Conservation (phyloP, 2,329 filamentous ascomycete species). For the Rhinocladiella similis region DNA sequence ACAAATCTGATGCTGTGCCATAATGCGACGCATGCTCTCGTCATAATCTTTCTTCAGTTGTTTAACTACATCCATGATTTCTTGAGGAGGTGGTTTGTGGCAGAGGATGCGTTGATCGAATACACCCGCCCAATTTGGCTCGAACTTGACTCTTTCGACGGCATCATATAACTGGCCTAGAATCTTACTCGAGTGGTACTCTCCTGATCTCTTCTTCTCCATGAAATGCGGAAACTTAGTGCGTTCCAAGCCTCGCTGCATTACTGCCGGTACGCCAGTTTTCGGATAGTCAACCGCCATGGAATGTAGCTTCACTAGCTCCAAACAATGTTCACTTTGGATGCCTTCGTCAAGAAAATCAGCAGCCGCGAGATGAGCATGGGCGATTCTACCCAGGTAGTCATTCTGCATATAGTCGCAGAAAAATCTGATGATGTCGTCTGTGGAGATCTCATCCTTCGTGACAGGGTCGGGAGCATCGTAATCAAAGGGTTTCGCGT, state of each 20-base stretch:
- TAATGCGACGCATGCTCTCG: constrained; percentile 70
- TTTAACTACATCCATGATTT: constrained; percentile 59
- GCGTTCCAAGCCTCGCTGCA: constrained; percentile 63
- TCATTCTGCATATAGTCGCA: constrained; percentile 93
- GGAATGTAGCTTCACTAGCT: constrained; percentile 79
- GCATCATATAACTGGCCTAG: constrained; percentile 82
- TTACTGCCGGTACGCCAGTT: constrained; percentile 74
- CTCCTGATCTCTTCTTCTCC: constrained; percentile 60
- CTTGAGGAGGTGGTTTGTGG: constrained; percentile 57
- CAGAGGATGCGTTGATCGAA: constrained; percentile 77
- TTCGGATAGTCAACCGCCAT: constrained; percentile 94
- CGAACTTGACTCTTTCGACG: constrained; percentile 68
- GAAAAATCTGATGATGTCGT: constrained; percentile 81
- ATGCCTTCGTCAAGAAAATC: constrained; percentile 66
- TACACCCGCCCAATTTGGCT: constrained; percentile 66
- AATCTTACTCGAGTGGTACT: constrained; percentile 68
- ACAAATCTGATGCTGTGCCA: constrained; percentile 78
- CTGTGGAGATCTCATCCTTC: constrained; percentile 64
- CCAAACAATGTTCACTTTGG: constrained; percentile 67
- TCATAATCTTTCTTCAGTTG: constrained; percentile 79
- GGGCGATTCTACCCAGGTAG: constrained; percentile 74
- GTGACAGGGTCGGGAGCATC: constrained; percentile 59
- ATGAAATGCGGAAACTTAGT: constrained; percentile 81
- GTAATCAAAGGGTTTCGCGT: constrained; percentile 77
- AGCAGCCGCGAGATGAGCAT: constrained; percentile 75